A percentile compares a stretch with the other conserved stretches of the same genome.
Conservation (phyloP, 2,329 filamentous ascomycete genomes). For the Sordariomycetes sp. region DNA sequence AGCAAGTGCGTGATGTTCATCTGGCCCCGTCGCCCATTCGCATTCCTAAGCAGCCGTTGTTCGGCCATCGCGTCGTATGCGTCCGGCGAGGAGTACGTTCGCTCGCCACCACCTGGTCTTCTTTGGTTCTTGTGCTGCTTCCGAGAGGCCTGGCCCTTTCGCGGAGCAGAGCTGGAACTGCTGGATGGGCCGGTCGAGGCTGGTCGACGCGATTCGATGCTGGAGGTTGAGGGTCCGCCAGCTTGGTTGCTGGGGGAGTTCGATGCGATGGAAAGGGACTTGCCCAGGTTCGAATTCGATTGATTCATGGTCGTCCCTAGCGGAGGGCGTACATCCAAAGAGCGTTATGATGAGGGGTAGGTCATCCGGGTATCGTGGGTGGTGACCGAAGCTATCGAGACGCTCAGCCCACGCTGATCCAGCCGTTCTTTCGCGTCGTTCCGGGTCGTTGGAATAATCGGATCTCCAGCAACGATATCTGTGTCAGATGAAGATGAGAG, state of each 20-base stretch:
- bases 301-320: slow-evolving; percentile 20
- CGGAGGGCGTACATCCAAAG: too few species aligned
- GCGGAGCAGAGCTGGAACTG: slow-evolving; percentile 38
- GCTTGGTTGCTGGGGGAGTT: slow-evolving; percentile 30
- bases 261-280: slow-evolving; percentile 37
- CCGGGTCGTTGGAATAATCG: too few species aligned
- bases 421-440: too few species aligned
- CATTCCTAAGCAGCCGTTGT: slow-evolving; percentile 50
- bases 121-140: slow-evolving; percentile 80
- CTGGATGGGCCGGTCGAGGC: slow-evolving; percentile 22
- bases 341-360: too few species aligned
- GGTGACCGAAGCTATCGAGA: too few species aligned
- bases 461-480: too few species aligned
- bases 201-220: slow-evolving; percentile 43
- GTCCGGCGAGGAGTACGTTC: slow-evolving; percentile 34
- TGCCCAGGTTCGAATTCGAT: slow-evolving; percentile 29
- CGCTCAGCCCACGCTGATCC: too few species aligned
- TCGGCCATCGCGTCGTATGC: slow-evolving; percentile 87
- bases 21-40: slow-evolving; percentile 73
- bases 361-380: too few species aligned
- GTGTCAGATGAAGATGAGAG: too few species aligned
- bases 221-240: slow-evolving; percentile 30
- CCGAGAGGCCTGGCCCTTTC: slow-evolving; percentile 67
- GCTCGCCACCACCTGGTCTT: slow-evolving; percentile 44
- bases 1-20: slow-evolving; percentile 96